Conservation (phyloP, 805 yeast species). For the Ogataea pini region DNA sequence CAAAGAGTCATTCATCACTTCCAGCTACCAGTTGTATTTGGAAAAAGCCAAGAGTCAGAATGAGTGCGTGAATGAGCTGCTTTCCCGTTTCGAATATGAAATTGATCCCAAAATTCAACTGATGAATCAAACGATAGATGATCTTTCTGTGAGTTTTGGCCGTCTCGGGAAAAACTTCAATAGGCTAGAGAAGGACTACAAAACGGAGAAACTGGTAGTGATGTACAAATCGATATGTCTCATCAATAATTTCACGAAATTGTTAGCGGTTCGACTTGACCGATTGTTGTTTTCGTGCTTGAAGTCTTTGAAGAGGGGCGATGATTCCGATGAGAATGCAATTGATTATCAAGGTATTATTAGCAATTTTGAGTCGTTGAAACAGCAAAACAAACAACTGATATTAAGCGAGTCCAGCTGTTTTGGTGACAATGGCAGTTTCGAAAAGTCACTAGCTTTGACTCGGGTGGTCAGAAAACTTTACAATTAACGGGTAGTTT, state of each 20-base stretch:
- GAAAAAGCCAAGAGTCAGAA: constrained; percentile 25
- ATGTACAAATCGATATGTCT: constrained; percentile 11
- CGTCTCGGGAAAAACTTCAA: constrained; percentile 9
- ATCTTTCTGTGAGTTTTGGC: background rate
- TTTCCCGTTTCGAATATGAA: constrained; percentile 21
- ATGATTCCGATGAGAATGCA: background rate
- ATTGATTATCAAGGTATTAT: constrained; percentile 10
- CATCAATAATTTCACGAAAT: constrained; percentile 6
- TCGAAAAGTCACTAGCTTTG: constrained; percentile 20
- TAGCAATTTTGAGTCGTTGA: constrained; percentile 14
- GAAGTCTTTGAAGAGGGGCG: background rate
- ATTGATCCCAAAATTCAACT: constrained; percentile 12
- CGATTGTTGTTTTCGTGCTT: constrained; percentile 1
- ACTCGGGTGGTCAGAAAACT: constrained; percentile 20
- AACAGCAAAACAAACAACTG: constrained; percentile 12
- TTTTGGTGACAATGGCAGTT: constrained; percentile 2
- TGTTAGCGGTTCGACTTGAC: constrained; percentile 8
- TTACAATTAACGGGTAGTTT: constrained; percentile 7
- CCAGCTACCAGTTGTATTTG: constrained; percentile 27
- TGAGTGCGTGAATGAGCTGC: constrained; percentile 14
- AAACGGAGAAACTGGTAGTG: constrained; percentile 9
- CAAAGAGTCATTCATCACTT: constrained; percentile 26
- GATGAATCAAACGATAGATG: constrained; percentile 6
- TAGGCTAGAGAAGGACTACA: constrained; percentile 13
- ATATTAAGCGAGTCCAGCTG: constrained; percentile 4